Evolutionary conservation across 768 basidiomycete species (phyloP), one percentile per base, ranked within the genome.

Genomic region (Neoboletus magnificus): DNA sequence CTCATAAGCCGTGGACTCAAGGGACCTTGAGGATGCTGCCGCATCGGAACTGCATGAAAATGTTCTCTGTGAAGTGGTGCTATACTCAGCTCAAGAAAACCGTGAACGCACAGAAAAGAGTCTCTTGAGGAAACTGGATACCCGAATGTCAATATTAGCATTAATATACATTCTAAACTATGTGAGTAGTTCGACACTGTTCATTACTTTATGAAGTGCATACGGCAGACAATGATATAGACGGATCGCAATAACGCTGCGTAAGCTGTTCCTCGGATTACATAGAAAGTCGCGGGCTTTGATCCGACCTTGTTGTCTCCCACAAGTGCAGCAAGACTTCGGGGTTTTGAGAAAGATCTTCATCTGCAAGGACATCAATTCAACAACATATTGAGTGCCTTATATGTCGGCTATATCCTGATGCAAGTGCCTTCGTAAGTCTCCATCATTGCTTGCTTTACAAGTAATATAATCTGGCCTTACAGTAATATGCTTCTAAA

Each of bases 381-480:
- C 64, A 79, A 83, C 12, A 84, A 86, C 0, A 70, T 90, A 16
- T 69, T 91, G 40, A 85, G 85, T 40, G 81, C 86, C 49, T 76
- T 87, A 46, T 87, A 86, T 59, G 75, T 86, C 32, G 87, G 86
- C 16, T 90, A 90, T 64, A 86, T 86, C 54, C 69, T 88, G 37
- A 89, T 89, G 87, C 89, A 91, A 66, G 79, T 91, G 51, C 88
- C 88, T 33, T 87, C 84, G 84, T 86, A 61, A 64, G 84, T 72
- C 4, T 12, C 5, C 64, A 29, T 22, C 39, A 32, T 46, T 10
- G 23, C 47, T 25, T 43, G 18, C 39, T 25, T 32, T 51, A 13
- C 37, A 27, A 25, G 20, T 30, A 1, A n/a, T 47, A 23, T 37
- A 45, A 29, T 22, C 20, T 30, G 9, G n/a, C 18, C 46, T 18